Evolutionary conservation across 306 rosid species (phyloP).

Genomic region (Castanea crenata): DNA sequence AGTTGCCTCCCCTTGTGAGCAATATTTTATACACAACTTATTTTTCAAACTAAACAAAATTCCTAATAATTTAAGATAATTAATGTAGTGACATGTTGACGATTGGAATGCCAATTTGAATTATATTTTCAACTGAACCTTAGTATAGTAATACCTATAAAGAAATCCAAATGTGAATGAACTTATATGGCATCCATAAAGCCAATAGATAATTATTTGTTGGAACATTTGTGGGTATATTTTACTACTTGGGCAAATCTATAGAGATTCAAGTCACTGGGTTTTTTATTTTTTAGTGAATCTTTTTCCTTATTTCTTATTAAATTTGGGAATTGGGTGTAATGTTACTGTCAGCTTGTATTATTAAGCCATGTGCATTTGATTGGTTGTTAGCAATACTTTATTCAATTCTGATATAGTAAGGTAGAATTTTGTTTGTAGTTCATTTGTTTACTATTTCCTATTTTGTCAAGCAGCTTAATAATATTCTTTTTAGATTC

Average conservation of each 20-base stretch:
- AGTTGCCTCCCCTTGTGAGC: neutral
- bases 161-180: neutral
- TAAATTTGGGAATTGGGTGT: neutral
- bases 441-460: neutral
- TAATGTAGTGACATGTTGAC: neutral
- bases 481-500: neutral
- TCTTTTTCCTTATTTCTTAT: neutral
- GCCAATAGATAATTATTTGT: neutral
- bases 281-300: neutral
- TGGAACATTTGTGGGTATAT: neutral
- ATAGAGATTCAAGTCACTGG: neutral
- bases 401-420: neutral
- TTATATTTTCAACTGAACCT: neutral
- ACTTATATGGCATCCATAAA: neutral
- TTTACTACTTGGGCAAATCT: neutral
- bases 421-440: neutral
- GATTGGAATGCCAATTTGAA: slow-evolving; percentile 1
- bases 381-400: neutral
- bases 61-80: neutral
- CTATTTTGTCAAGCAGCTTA: neutral
- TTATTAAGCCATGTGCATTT: neutral
- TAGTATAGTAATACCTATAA: neutral
- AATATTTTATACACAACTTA: neutral
- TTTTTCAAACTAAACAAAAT: neutral
- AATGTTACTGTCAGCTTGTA: too few relatives aligned